Conservation (phyloP, 2,329 filamentous ascomycete genomes). For the Periconia digitata region DNA sequence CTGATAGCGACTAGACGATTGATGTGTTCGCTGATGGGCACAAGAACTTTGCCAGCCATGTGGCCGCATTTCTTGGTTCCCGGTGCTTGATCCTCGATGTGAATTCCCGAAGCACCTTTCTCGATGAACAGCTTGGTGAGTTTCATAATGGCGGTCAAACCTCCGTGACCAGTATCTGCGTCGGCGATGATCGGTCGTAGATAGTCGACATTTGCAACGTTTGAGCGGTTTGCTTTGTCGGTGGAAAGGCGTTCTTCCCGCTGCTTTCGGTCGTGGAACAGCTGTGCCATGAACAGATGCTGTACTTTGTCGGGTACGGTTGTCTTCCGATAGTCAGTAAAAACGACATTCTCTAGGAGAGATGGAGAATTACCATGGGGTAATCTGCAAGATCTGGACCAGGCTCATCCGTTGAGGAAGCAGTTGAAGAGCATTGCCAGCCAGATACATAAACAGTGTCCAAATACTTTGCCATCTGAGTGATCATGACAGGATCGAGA, state of each 20-base stretch:
- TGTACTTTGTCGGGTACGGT: conserved; percentile 98
- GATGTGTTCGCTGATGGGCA: conserved; percentile 97
- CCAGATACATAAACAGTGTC: conserved; percentile 99
- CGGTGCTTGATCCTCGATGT: conserved; percentile 97
- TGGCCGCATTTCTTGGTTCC: conserved; percentile 99
- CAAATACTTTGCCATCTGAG: conserved; percentile 98
- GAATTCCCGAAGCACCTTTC: conserved; percentile 94
- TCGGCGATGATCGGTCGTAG: conserved; percentile 95
- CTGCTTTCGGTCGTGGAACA: conserved; percentile 99
- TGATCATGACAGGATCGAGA: conserved; percentile 96
- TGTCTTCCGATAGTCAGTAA: conserved; percentile 60
- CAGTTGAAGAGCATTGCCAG: conserved; percentile 97
- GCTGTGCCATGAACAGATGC: conserved; percentile 96
- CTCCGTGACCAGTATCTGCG: conserved; percentile 95
- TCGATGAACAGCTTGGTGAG: conserved; percentile 97
- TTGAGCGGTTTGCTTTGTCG: conserved; percentile 70
- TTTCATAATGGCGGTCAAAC: conserved; percentile 99
- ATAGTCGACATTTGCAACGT: conserved; percentile 83
- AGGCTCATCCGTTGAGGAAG: conserved; percentile 91
- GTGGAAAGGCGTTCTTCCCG: conserved; percentile 86
- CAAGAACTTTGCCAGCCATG: conserved; percentile 98
- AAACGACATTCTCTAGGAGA: conserved; percentile 1
- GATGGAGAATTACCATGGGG: conserved; percentile 56
- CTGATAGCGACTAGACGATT: conserved; percentile 96
- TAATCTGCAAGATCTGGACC: conserved; percentile 98